Evolutionary conservation across 2,329 filamentous ascomycete genomes (phyloP).

Genomic region (Furcasterigmium furcatum): DNA sequence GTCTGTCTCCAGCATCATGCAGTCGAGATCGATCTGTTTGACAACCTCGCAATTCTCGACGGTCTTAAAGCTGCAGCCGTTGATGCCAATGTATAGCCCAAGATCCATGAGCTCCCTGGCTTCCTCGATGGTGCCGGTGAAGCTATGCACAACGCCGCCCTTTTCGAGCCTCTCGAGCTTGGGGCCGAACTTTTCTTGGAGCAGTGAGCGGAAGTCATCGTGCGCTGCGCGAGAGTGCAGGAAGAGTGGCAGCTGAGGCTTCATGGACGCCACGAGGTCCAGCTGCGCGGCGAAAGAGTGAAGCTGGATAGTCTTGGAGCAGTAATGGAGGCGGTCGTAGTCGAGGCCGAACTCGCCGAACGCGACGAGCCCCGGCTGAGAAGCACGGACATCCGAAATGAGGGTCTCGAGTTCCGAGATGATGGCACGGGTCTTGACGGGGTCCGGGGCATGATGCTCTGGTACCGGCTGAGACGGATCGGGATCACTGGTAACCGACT

Average conservation of each 20-base stretch:
- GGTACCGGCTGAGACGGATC: constrained; percentile 42
- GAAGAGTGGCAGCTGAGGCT: constrained; percentile 81
- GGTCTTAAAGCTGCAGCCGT: constrained; percentile 95
- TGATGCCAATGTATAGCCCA: constrained; percentile 89
- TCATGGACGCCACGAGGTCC: constrained; percentile 64
- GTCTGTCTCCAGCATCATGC: constrained; percentile 93
- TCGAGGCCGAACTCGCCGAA: constrained; percentile 96
- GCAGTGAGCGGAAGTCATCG: constrained; percentile 73
- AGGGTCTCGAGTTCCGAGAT: constrained; percentile 62
- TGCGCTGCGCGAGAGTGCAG: constrained; percentile 88
- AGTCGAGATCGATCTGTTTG: constrained; percentile 70
- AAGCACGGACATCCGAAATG: constrained; percentile 53
- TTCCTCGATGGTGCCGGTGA: constrained; percentile 84
- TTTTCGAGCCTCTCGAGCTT: constrained; percentile 65
- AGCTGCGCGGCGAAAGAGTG: constrained; percentile 85
- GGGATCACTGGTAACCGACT: constrained; percentile 48
- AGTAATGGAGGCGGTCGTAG: constrained; percentile 87
- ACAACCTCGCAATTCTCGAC: constrained; percentile 87
- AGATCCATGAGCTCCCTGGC: constrained; percentile 76
- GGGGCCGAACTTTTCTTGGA: constrained; percentile 56
- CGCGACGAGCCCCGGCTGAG: constrained; percentile 56
- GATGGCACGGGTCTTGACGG: constrained; percentile 40
- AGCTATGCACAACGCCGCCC: constrained; percentile 87
- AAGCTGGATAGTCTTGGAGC: constrained; percentile 73
- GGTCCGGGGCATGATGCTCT: constrained; percentile 45